These are phyloP conservation scores for Apiotrichum sp. DNA, from an alignment of 1,284 basidiomycete genomes.

Conservation along the genomic window DNA sequence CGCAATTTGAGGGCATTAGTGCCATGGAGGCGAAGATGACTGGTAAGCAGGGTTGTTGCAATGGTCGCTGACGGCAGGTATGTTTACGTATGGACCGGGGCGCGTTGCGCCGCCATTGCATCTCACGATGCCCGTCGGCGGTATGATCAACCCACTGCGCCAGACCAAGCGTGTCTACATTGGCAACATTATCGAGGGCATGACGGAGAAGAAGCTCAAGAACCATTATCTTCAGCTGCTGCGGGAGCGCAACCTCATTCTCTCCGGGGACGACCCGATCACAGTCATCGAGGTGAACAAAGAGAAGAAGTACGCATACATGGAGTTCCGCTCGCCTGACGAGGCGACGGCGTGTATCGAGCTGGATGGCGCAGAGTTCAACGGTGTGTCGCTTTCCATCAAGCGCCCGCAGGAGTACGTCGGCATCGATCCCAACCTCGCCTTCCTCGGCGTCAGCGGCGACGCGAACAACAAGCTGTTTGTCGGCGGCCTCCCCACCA, in stretches of 20 bases:
- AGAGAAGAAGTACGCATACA: conserved; percentile 96
- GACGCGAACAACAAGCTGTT: conserved; percentile 98
- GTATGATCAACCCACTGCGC: conserved; percentile 75
- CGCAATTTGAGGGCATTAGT: conserved; percentile 89
- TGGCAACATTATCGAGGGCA: conserved; percentile 85
- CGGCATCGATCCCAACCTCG: conserved; percentile 54
- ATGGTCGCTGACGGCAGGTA: conserved; percentile 23
- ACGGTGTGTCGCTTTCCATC: conserved; percentile 86
- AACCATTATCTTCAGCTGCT: conserved; percentile 95
- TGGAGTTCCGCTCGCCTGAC: conserved; percentile 95
- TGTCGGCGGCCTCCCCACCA: conserved; percentile 89
- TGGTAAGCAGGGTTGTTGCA: conserved; percentile 52
- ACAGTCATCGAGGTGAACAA: conserved; percentile 90
- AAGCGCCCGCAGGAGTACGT: conserved; percentile 95
- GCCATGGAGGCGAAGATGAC: conserved; percentile 96
- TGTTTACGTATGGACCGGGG: conserved; percentile 44
- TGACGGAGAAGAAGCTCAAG: conserved; percentile 81
- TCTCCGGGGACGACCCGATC: conserved; percentile 79
- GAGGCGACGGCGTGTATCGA: conserved; percentile 94
- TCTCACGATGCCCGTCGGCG: conserved; percentile 40
- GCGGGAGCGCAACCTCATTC: conserved; percentile 78
- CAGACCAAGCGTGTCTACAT: conserved; percentile 94
- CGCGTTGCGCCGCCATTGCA: conserved; percentile 41
- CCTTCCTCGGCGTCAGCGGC: conserved; percentile 90
- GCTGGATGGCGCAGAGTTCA: conserved; percentile 84